Evolutionary conservation across 1,139 yeast species (phyloP).

Genomic region (Yamadazyma friedrichii): DNA sequence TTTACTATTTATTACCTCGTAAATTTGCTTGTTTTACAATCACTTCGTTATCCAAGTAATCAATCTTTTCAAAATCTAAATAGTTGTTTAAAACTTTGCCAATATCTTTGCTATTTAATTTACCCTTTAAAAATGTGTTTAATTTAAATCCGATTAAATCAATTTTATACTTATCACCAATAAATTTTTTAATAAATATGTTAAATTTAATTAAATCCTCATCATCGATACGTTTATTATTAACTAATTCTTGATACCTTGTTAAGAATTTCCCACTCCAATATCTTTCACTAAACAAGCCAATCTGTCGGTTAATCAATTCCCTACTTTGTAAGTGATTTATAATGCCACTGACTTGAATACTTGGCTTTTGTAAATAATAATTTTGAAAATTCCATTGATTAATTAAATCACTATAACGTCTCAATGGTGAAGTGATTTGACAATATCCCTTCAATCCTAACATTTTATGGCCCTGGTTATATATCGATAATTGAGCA

Average conservation of each 20-base stretch:
- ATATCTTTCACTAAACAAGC: slow-evolving; percentile 27
- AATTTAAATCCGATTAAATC: slow-evolving; percentile 22
- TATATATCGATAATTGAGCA: slow-evolving; percentile 34
- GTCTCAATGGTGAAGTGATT: slow-evolving; percentile 85
- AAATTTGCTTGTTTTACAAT: neutral
- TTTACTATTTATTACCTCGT: neutral
- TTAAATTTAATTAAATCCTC: slow-evolving; percentile 17
- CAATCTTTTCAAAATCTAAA: slow-evolving; percentile 5
- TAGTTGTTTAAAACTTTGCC: slow-evolving; percentile 11
- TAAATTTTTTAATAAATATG: slow-evolving; percentile 20
- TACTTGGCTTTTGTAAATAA: slow-evolving; percentile 7
- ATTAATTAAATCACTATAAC: slow-evolving; percentile 79
- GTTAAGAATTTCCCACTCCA: slow-evolving; percentile 41
- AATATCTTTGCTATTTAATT: neutral
- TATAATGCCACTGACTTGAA: slow-evolving; percentile 18
- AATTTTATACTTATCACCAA: slow-evolving; percentile 24
- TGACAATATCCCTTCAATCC: slow-evolving; percentile 68
- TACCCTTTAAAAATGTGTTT: slow-evolving; percentile 23
- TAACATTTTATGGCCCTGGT: slow-evolving; percentile 55
- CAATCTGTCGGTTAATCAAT: slow-evolving; percentile 24
- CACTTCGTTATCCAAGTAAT: slow-evolving; percentile 4
- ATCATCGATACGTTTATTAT: slow-evolving; percentile 13
- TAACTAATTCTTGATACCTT: slow-evolving; percentile 22
- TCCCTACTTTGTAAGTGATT: slow-evolving; percentile 33
- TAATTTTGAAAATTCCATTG: slow-evolving; percentile 53